Evolutionary conservation across 164 flowering plant species (phyloP).

Genomic region (Vitis rupestris): DNA sequence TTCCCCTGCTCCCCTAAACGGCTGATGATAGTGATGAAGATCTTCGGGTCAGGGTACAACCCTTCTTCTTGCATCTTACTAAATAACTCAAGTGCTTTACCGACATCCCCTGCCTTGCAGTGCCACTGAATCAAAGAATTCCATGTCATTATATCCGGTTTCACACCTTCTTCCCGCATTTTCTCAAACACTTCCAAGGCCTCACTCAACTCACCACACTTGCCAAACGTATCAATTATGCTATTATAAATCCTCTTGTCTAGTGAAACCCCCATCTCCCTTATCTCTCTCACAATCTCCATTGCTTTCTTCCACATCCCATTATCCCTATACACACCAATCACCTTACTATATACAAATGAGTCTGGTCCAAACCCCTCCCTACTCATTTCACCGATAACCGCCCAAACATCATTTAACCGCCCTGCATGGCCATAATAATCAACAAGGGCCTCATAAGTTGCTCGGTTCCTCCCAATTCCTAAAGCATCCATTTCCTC

Average conservation of each 20-base stretch:
- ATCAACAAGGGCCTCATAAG: slow-evolving; percentile 59
- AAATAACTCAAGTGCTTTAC: slow-evolving; percentile 58
- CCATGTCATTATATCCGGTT: slow-evolving; percentile 71
- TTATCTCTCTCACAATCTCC: slow-evolving; percentile 57
- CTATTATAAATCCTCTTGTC: slow-evolving; percentile 65
- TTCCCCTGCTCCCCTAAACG: slow-evolving; percentile 76
- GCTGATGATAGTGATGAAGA: slow-evolving; percentile 61
- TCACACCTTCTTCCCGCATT: slow-evolving; percentile 58
- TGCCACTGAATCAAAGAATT: slow-evolving; percentile 80
- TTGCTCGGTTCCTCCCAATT: slow-evolving; percentile 40
- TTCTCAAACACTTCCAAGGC: slow-evolving; percentile 64
- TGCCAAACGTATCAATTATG: slow-evolving; percentile 80
- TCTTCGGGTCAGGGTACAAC: slow-evolving; percentile 82
- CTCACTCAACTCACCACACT: slow-evolving; percentile 62
- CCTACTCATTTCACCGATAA: slow-evolving; percentile 57
- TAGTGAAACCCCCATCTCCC: slow-evolving; percentile 46
- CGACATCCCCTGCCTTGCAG: slow-evolving; percentile 57
- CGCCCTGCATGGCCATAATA: slow-evolving; percentile 60
- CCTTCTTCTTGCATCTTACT: slow-evolving; percentile 76
- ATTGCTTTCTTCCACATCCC: slow-evolving; percentile 95
- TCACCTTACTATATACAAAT: slow-evolving; percentile 59
- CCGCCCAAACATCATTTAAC: slow-evolving; percentile 59
- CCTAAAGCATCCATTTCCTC: slow-evolving; percentile 38
- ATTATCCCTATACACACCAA: slow-evolving; percentile 68
- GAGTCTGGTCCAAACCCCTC: slow-evolving; percentile 44